These are phyloP conservation scores for Phialemoniopsis sp. DNA, from an alignment of 2,329 filamentous ascomycete species.

Conservation along the genomic window DNA sequence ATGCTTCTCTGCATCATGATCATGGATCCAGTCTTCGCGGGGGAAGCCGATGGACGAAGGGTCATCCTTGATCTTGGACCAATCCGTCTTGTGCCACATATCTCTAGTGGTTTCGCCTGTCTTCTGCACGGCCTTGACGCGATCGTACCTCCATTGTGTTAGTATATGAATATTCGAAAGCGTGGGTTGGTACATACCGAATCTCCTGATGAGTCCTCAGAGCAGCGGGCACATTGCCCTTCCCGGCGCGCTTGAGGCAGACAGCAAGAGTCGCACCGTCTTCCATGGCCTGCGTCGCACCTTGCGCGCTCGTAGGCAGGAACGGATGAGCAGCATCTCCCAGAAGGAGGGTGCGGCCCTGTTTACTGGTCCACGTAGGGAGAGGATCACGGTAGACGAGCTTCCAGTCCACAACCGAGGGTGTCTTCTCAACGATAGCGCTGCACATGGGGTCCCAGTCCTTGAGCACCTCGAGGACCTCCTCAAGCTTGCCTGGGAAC, in stretches of 20 bases:
- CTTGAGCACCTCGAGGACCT: constrained; percentile 34
- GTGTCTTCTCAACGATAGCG: constrained; percentile 36
- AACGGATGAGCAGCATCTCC: constrained; percentile 35
- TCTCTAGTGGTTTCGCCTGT: constrained; percentile 45
- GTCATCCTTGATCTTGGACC: constrained; percentile 40
- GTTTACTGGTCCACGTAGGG: constrained; percentile 23
- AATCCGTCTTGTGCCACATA: constrained; percentile 52
- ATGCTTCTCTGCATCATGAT: constrained; percentile 43
- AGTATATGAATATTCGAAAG: no score
- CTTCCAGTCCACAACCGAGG: constrained; percentile 39
- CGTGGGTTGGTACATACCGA: constrained; percentile 22
- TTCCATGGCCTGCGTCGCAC: constrained; percentile 32
- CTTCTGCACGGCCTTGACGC: constrained; percentile 43
- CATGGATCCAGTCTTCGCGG: constrained; percentile 47
- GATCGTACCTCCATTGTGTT: constrained; percentile 29
- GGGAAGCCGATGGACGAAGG: constrained; percentile 42
- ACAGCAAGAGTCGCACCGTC: constrained; percentile 32
- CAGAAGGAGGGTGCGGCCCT: constrained; percentile 26
- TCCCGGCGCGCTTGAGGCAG: constrained; percentile 32
- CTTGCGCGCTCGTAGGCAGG: constrained; percentile 30
- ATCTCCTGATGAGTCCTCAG: constrained; percentile 40
- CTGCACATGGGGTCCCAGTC: constrained; percentile 37
- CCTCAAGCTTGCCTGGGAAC: constrained; percentile 34
- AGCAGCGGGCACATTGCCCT: constrained; percentile 29
- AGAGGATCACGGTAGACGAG: constrained; percentile 20